Base-by-base conservation (phyloP, 257 asterid species). In the Sherardia arvensis region DNA sequence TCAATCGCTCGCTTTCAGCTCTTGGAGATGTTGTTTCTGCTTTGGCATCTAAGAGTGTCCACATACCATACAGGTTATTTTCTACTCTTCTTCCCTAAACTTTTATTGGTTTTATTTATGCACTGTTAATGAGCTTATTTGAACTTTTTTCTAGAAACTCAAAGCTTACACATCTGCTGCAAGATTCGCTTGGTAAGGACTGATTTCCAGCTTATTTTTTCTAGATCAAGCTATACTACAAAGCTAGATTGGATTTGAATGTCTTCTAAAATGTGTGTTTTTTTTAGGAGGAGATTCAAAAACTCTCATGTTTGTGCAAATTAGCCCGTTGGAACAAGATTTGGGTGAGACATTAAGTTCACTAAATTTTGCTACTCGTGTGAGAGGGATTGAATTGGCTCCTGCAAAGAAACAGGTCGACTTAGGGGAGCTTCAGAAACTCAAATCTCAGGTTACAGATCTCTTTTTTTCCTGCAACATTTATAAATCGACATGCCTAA, bases 21-120 rank as follows among this genome's bases (percentile, higher is more conserved):
- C 87, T 92, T 4, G 99, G 99, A 62, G 99, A 92, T 20, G 97
- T 92, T 55, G 87, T 92, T 64, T 85, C 97, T 29, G 93, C 99
- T 69, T 82, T 92, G 53, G 99, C 99, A 59, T 87, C 84, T 74
- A 92, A 86, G 85, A 92, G 96, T 83, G 78, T 83, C 83, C 99
- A 92, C 77, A 80, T 92, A 48, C 97, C 99, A 21, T 92, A 92
- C 85, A 85, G 97, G 97, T 90, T 22, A 57, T 12, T 34, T 38
- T 56, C 32, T 33, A 34, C 55, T 26, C 36, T 43, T 26, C 30
- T 43, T 12, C 10, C 47, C 20, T 54, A 54, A 57, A 9, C 40
- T 2, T n/a, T 12, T 47, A 47, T 28, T 58, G 38, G 54, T 33
- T 61, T 33, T 4, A 51, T 38, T 33, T 36, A 20, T 27, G 9